Base-by-base conservation (phyloP, 2,329 filamentous ascomycete species). In the Trichoderma aggressivum region DNA sequence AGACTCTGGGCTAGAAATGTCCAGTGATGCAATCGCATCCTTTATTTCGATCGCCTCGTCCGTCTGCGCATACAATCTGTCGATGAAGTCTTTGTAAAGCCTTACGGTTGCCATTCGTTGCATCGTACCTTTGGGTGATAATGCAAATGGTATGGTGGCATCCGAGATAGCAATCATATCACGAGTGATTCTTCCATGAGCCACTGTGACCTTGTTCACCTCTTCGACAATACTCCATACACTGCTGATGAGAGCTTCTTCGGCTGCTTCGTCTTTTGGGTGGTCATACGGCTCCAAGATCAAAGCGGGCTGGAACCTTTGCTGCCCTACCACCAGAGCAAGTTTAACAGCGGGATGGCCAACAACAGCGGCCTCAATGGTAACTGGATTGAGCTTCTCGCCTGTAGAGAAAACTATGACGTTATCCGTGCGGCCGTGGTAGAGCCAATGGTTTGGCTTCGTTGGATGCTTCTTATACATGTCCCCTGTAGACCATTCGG, bases 51-150 rank as follows among this genome's bases (percentile, higher is more conserved):
- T 36, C 1, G 47, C 50, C 36, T 70, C 53, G 4, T 74, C 76
- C 0, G 75, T 78, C 0, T 76, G 72, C 5, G 76, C 74, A 69
- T 86, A 86, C 0, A 86, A 68, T 18, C 76, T 74, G 30, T 84
- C 79, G 26, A 86, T 85, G 70, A 85, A 82, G 1, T 80, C 76
- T 28, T 80, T 75, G 72, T 86, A 87, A 39, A 82, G 63, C 55
- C 79, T 81, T 1, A 83, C 55, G 0, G 84, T 82, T 2, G 70
- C 73, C 1, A 77, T 74, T n/a, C 83, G 80, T 75, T 84, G 84
- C 7, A 87, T 74, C 0, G 83, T 84, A 1, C 84, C 84, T 74
- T 87, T 87, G 1, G 80, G 78, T 0, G 85, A 80, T 3, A 82
- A 79, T 0, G 78, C 75, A 67, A 87, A 84, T 0, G 84, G 84